Conservation (phyloP, 306 rosid genomes). For the Prunus mongolica region DNA sequence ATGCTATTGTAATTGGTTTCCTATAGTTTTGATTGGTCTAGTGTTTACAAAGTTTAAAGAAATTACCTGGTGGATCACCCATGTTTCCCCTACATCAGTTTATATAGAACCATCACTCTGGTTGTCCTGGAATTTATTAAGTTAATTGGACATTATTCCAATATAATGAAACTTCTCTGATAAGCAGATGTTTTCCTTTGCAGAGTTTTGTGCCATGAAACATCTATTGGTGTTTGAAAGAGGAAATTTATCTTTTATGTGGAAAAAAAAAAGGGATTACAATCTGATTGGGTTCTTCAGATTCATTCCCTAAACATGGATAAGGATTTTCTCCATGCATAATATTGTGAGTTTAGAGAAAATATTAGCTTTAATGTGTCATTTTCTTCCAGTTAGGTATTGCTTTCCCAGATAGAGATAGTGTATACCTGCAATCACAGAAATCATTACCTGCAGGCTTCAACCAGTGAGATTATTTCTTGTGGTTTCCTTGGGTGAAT, state of each 20-base stretch:
- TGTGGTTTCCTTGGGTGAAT: too few relatives aligned
- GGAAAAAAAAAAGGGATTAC: neutral
- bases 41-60: neutral
- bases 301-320: neutral
- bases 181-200: neutral
- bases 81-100: neutral
- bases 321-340: neutral
- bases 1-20: neutral
- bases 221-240: neutral
- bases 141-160: neutral
- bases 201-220: neutral
- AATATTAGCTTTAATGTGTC: too few relatives aligned
- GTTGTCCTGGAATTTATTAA: neutral
- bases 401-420: neutral
- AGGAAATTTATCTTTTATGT: neutral
- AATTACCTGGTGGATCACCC: neutral
- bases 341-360: neutral
- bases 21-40: neutral
- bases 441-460: too few relatives aligned
- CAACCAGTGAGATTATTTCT: too few relatives aligned
- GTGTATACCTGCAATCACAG: too few relatives aligned
- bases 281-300: neutral
- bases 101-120: neutral
- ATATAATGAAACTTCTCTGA: neutral
- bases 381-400: neutral